Evolutionary conservation across 352 stramenopile species (phyloP), one percentile per base, ranked within the genome.

Genomic region (Aphanomyces cochlioides): DNA sequence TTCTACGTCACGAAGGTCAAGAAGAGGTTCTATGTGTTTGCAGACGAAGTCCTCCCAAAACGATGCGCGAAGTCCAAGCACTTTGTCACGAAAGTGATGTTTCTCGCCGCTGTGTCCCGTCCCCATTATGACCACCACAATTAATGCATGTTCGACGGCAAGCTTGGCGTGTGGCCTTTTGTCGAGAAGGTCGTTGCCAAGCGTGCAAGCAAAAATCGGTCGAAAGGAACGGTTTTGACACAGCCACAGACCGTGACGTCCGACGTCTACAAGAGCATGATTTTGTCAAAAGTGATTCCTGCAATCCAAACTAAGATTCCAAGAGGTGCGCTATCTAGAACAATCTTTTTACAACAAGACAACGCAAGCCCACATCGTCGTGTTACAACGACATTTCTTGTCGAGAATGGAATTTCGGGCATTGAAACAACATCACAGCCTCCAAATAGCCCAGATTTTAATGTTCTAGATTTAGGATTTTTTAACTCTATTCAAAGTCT

Each of bases 381-480:
- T 28, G 28, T 28, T 28, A 28, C 28, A 28, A 28, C 28, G 2
- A 28, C 0, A 28, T 2, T 28, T 28, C 28, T 28, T 28, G 28
- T 28, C 28, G 28, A 28, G 2, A 28, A 28, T 28, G 28, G 28
- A 28, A 28, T 28, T 28, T 28, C 28, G 28, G 28, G 28, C 28
- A 28, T 28, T 28, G 28, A 28, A 28, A 2, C 28, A 28, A 28
- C 28, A 28, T 28, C 28, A 28, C 28, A 28, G 2, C 28, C 28
- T 2, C 28, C 28, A 28, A 78, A 78, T 34, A 75, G 65, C 1
- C 73, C 77, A 0, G 73, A 79, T 40, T 56, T 70, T n/a, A 81
- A 78, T 36, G 69, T 78, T 0, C 54, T 79, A 3, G 74, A 81
- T 38, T 48, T 76, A 7, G 70, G 65, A 13, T 73, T 72, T n/a